Base-by-base conservation (phyloP, 2,329 filamentous ascomycete species). In the Colletotrichum godetiae region DNA sequence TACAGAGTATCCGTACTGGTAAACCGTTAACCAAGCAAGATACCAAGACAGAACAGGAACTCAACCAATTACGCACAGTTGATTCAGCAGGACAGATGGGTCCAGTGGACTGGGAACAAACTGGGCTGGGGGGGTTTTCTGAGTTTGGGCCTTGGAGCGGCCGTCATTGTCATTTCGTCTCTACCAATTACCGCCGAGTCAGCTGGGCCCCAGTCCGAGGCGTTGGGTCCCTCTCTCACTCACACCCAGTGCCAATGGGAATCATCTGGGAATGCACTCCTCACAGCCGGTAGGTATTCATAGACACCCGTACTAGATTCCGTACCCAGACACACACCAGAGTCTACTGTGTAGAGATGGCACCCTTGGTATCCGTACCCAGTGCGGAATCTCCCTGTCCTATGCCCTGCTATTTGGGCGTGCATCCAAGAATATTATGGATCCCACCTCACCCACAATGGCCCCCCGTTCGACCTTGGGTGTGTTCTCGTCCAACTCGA, bases 201-300 rank as follows among this genome's bases (percentile, higher is more conserved):
- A 67, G 62, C 72, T 72, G 37, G 72, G 58, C 72, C 72, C 72
- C 62, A 72, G 72, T 74, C 72, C 72, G 52, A 74, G 72, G 72
- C 68, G 57, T 64, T 72, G 72, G 72, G 72, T 72, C 68, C 52
- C 60, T 55, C 57, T 37, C 33, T n/a, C 31, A 13, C 27, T 46
- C 57, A 57, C 19, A 57, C 42, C 55, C 63, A 37, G 55, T 53
- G 46, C 64, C n/a, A 35, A 49, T 22, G 5, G 5, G 53, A 33
- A 12, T 49, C n/a, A 27, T 27, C 19, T 24, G 35, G 12, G 35
- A 37, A 37, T 15, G 35, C 35, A 37, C 35, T 27, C 27, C 27
- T 27, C 27, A 27, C 27, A 27, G 27, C 4, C 27, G 27, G 27
- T 27, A 27, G 15, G 35, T 37, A 37, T 37, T 15, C 35, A 37